These are phyloP conservation scores for Cylindrotheca closterium DNA, from an alignment of 108 stramenopile species.

Conservation along the genomic window DNA sequence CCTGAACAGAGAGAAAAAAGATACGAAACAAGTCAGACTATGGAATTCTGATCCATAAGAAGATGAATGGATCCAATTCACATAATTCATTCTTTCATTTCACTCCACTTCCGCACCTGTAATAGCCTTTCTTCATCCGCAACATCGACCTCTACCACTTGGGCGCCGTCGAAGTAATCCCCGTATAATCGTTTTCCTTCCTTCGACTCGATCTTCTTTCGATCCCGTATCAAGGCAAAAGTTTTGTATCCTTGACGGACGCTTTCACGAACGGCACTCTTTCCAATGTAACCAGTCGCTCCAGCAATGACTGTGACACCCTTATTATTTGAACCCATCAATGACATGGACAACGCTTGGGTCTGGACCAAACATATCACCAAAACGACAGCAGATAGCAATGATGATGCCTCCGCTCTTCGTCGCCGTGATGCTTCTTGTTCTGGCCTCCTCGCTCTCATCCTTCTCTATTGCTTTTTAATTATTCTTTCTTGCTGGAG, in stretches of 20 bases:
- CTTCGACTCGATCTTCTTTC: conserved; percentile 22
- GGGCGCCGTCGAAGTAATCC: conserved; percentile 48
- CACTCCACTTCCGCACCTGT: conserved; percentile 24
- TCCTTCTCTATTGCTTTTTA: too few relatives aligned
- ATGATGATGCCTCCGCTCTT: too few relatives aligned
- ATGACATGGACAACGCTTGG: too few relatives aligned
- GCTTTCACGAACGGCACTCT: conserved; percentile 73
- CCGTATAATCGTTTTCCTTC: conserved; percentile 42
- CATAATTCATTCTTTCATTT: background rate
- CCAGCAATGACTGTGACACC: conserved; percentile 67
- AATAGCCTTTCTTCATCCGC: conserved; percentile 48
- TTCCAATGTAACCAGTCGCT: conserved; percentile 89
- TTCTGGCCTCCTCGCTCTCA: too few relatives aligned
- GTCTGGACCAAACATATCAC: too few relatives aligned
- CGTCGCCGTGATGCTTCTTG: too few relatives aligned
- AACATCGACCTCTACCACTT: conserved; percentile 72
- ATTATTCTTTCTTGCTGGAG: too few relatives aligned
- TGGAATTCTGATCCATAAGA: background rate
- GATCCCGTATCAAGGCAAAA: conserved; percentile 69
- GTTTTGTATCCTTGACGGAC: conserved; percentile 88
- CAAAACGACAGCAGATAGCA: too few relatives aligned
- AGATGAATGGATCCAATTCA: conserved; percentile 4
- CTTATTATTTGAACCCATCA: too few relatives aligned
- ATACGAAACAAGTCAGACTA: background rate
- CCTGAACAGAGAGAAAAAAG: conserved; percentile 2